Base-by-base conservation (phyloP, 768 basidiomycete species). In the Hericium coralloides region DNA sequence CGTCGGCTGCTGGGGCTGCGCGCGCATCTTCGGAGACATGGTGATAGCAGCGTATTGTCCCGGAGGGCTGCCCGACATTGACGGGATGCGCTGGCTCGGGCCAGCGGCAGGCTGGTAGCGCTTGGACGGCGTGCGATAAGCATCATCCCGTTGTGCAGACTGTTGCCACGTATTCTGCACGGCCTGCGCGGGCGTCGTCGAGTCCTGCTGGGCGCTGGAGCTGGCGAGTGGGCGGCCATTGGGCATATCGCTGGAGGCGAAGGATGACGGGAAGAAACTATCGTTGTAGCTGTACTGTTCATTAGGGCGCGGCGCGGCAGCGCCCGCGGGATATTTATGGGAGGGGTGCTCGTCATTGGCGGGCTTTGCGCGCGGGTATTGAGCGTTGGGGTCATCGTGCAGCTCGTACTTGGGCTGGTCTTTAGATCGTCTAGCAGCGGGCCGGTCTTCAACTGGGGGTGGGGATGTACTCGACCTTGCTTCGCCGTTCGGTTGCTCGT, bases 1-100 rank as follows among this genome's bases (percentile, higher is more conserved):
- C 1, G 83, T 89, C n/a, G 88, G 88, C 56, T 87, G 87, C 55
- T 87, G 87, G 1, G 86, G 76, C 66, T 78, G 83, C 7, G 79
- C 85, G 56, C 87, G 83, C 55, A 82, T 80, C 55, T 75, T 84
- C 0, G 84, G 76, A 2, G 89, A 81, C 49, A 89, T 76, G 39
- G 86, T 82, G 20, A 85, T 82, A 36, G 67, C 12, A 64, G 53
- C 36, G 64, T 57, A 58, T 57, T 64, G 63, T 61, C 20, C 39
- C 23, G 43, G 15, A 22, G 31, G 52, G 49, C 23, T 17, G 49
- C 49, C 49, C 26, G 49, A 50, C 49, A 25, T 50, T 2, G 15
- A 23, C 20, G 26, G 49, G 49, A 17, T 9, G 26, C 9, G 18
- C 15, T 50, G 23, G 25, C 26, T 50, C 12, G 23, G 22, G 49